Evolutionary conservation across 129 eudicot species (phyloP).

Genomic region (Arctium minus): DNA sequence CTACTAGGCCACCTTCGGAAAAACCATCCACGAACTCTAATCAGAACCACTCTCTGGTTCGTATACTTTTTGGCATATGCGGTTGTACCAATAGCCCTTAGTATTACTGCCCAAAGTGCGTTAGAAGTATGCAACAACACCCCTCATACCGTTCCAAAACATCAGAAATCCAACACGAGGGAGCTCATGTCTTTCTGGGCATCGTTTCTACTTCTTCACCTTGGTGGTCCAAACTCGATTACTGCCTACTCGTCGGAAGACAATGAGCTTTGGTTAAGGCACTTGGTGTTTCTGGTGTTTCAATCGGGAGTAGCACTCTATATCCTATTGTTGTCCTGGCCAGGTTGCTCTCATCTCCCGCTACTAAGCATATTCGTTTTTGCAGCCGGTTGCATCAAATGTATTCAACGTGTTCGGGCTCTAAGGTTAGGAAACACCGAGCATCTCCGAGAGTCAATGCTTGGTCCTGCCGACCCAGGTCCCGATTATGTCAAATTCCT

Average conservation of each 20-base stretch:
- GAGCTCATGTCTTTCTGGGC: slow-evolving; percentile 55
- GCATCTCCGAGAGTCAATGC: slow-evolving; percentile 29
- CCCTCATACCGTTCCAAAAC: background rate
- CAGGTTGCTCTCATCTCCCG: slow-evolving; percentile 24
- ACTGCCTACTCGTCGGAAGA: slow-evolving; percentile 49
- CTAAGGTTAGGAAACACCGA: slow-evolving; percentile 27
- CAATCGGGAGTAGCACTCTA: background rate
- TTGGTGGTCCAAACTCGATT: slow-evolving; percentile 48
- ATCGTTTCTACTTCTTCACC: slow-evolving; percentile 45
- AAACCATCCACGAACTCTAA: slow-evolving; percentile 5
- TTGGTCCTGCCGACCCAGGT: slow-evolving; percentile 38
- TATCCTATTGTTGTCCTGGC: slow-evolving; percentile 16
- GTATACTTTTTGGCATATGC: slow-evolving; percentile 36
- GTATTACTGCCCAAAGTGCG: slow-evolving; percentile 24
- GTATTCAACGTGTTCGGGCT: background rate
- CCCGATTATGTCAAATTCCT: slow-evolving; percentile 42
- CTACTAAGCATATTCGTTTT: slow-evolving; percentile 1
- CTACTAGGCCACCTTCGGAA: slow-evolving; percentile 33
- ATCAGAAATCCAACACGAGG: background rate
- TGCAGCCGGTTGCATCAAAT: slow-evolving; percentile 1
- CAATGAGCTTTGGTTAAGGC: slow-evolving; percentile 49
- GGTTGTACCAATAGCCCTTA: slow-evolving; percentile 32
- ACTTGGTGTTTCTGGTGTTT: slow-evolving; percentile 1
- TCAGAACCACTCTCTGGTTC: slow-evolving; percentile 33
- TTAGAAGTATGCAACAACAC: background rate